Evolutionary conservation across 768 basidiomycete species (phyloP).

Genomic region (Neoboletus subvelutipes): DNA sequence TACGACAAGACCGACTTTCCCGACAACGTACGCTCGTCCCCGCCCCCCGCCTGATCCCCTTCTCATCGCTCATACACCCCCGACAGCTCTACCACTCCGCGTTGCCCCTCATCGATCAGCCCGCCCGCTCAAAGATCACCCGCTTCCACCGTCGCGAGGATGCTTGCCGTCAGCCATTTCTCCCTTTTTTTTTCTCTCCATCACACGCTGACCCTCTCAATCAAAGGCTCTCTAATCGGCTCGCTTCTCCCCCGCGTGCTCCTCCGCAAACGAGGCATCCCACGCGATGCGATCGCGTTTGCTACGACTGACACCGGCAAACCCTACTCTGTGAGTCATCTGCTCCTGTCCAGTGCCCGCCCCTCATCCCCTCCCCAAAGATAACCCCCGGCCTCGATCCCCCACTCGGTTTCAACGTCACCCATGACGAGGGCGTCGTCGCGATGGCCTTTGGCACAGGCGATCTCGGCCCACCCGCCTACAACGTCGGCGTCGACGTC

Average conservation of each 20-base stretch:
- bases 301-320: constrained; percentile 63
- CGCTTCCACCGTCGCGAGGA: constrained; percentile 73
- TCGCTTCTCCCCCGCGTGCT: constrained; percentile 68
- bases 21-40: constrained; percentile 35
- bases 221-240: constrained; percentile 78
- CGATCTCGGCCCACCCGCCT: constrained; percentile 54
- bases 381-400: constrained; percentile 44
- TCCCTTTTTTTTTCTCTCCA: too few species aligned
- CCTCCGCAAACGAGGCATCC: constrained; percentile 56
- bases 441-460: constrained; percentile 58
- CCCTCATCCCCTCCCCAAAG: constrained; percentile 32
- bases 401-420: constrained; percentile 76
- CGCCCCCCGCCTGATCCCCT: background rate
- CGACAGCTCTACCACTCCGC: constrained; percentile 63
- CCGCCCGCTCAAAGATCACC: constrained; percentile 55
- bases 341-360: background rate
- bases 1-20: constrained; percentile 37
- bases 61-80: background rate
- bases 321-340: constrained; percentile 65
- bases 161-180: constrained; percentile 55
- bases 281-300: constrained; percentile 49
- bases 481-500: constrained; percentile 69
- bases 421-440: constrained; percentile 75
- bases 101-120: constrained; percentile 56
- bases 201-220: constrained; percentile 1